Percentiles rank a stretch among this genome's conserved stretches.
Conservation (phyloP, 78 protist genomes). For the Planoprotostelium fungivorum region DNA sequence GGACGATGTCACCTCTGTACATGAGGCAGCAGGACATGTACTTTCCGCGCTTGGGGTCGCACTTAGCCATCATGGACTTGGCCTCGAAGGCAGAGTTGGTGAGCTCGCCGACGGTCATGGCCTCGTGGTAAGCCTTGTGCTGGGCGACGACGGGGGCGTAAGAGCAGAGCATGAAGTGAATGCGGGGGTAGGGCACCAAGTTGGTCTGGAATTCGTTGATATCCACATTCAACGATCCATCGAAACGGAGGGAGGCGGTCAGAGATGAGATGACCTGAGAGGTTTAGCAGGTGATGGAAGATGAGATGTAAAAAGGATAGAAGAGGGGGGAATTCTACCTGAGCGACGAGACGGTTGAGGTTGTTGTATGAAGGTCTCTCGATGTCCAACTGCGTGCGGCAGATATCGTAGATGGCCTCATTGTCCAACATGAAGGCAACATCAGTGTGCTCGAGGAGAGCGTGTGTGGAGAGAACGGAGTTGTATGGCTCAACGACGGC, state of each 20-base stretch:
- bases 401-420: slow-evolving; percentile 93
- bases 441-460: slow-evolving; percentile 91
- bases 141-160: slow-evolving; percentile 83
- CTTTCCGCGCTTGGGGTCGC: slow-evolving; percentile 92
- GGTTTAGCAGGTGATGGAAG: too few relatives aligned
- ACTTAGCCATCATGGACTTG: slow-evolving; percentile 85
- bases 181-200: slow-evolving; percentile 90
- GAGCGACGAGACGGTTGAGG: slow-evolving; percentile 81
- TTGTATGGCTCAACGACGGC: slow-evolving; percentile 96
- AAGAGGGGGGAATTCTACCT: too few relatives aligned
- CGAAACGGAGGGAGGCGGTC: slow-evolving; percentile 92
- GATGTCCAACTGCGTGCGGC: slow-evolving; percentile 81
- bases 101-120: slow-evolving; percentile 77
- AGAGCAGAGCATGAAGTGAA: slow-evolving; percentile 76
- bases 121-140: slow-evolving; percentile 87
- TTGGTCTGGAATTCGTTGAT: slow-evolving; percentile 86
- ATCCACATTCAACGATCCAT: slow-evolving; percentile 86
- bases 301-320: background rate
- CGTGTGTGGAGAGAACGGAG: slow-evolving; percentile 90
- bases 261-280: slow-evolving; percentile 86
- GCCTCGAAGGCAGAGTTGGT: slow-evolving; percentile 87
- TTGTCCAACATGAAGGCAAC: slow-evolving; percentile 87
- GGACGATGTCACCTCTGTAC: slow-evolving; percentile 90
- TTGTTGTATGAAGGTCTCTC: slow-evolving; percentile 91
- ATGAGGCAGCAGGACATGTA: slow-evolving; percentile 92